Base-by-base conservation (phyloP, 805 yeast genomes). In the Kuraishia capsulata region DNA sequence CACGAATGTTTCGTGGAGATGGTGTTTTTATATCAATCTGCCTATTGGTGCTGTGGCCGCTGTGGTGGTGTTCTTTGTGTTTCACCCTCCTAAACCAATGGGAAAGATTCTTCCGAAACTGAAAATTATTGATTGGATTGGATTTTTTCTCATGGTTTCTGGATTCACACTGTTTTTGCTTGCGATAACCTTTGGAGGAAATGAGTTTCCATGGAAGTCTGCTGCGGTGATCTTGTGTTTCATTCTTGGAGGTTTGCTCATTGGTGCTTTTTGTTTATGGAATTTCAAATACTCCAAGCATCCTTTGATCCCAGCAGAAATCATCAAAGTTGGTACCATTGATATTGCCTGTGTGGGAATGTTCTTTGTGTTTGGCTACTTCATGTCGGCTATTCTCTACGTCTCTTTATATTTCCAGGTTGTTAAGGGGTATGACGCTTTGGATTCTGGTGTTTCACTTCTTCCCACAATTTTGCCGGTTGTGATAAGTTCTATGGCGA, bases 1-100 rank as follows among this genome's bases (percentile, higher is more conserved):
- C 2, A 57, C 73, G 3, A 21, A 35, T 17, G 41, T 39, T n/a
- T 28, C 41, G 11, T 81, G 88, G 88, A 65, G 88, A 49, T 80
- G 88, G 86, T 76, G 85, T 47, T 82, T 80, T 52, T 82, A 75
- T 56, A 65, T 82, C 45, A 81, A 81, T 53, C 54, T 82, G 26
- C 85, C 86, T 3, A 55, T 79, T 24, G 82, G 84, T 16, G 86
- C 81, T 1, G 33, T 62, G 1, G 71, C 77, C 0, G 51, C 64
- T 16, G 45, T 46, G 0, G 46, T 64, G 10, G 47, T 73, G 17
- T 36, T 64, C 3, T 40, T 67, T 4, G 60, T 64, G 14, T 67
- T 72, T 51, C 56, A 66, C 26, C 31, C 31, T 8, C 31, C 31
- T 5, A 28, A 14, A 13, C 31, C 31, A 6, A 6, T 8, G 31